phyloP scores from a whole-genome alignment of 2,329 filamentous ascomycete species.

The Cladosporium oxysporum region DNA sequence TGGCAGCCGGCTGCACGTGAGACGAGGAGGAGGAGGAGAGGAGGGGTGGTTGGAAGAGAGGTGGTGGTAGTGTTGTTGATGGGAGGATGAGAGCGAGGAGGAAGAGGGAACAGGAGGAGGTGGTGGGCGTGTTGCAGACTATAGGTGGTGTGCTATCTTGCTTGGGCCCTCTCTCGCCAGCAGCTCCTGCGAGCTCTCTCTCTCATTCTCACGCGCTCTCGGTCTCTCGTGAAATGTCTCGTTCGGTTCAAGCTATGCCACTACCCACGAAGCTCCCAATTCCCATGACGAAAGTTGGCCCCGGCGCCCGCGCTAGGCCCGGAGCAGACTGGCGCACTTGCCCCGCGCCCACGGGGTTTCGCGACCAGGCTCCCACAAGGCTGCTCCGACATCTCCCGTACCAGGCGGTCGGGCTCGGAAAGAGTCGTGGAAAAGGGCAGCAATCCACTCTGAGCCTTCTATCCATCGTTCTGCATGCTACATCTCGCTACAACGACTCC shows the following conservation, averaged over 20 bases:
- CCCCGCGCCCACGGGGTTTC: slow-evolving; percentile 17
- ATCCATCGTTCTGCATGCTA: not conserved
- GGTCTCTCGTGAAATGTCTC: slow-evolving; percentile 1
- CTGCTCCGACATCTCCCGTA: slow-evolving; percentile 8
- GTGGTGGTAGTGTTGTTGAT: not conserved
- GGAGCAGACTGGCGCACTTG: not conserved
- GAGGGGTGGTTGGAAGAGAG: not conserved
- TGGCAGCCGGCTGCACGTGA: slow-evolving; percentile 15
- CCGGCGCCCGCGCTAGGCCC: not conserved
- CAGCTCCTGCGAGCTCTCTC: not conserved
- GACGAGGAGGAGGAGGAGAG: not conserved
- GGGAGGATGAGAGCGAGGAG: not conserved
- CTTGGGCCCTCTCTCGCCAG: not conserved
- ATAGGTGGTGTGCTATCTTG: slow-evolving; percentile 4
- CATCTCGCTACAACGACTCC: slow-evolving; percentile 6
- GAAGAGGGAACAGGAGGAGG: not conserved
- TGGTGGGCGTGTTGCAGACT: not conserved
- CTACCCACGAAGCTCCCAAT: slow-evolving; percentile 4
- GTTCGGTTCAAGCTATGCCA: slow-evolving; percentile 15
- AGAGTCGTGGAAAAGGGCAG: slow-evolving; percentile 10
- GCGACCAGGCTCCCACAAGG: slow-evolving; percentile 4
- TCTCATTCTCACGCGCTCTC: no score
- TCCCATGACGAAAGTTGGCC: slow-evolving; percentile 17
- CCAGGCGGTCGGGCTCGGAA: slow-evolving; percentile 5
- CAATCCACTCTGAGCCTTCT: slow-evolving; percentile 4